These are phyloP conservation scores for Bipolaris gigantea DNA, from an alignment of 2,329 filamentous ascomycete species.

Conservation along the genomic window DNA sequence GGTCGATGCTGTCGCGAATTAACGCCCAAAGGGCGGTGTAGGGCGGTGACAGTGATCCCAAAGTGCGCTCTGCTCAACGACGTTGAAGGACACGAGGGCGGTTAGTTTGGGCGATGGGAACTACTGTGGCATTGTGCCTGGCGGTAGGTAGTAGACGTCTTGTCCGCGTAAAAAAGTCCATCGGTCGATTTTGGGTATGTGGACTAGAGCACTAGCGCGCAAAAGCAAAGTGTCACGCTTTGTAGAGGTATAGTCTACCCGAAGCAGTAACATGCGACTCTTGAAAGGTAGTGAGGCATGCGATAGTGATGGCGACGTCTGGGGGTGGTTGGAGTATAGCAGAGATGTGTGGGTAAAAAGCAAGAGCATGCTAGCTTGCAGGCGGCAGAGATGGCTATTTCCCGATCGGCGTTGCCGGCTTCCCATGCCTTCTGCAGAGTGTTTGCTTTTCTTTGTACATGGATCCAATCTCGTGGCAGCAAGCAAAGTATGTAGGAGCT, in stretches of 20 bases:
- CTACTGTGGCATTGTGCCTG: conserved; percentile 1
- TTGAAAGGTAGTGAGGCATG: not conserved
- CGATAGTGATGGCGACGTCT: not conserved
- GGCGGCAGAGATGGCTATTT: not conserved
- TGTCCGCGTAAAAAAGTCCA: conserved; percentile 2
- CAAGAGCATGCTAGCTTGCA: not conserved
- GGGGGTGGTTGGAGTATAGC: not conserved
- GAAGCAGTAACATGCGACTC: conserved; percentile 2
- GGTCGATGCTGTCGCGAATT: conserved; percentile 10
- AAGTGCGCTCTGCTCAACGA: not conserved
- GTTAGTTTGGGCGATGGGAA: not conserved
- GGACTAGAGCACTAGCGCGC: not conserved
- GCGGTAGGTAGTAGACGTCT: not conserved
- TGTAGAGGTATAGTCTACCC: conserved; percentile 10
- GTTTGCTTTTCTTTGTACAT: not conserved
- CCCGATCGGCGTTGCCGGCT: no score
- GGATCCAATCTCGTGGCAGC: not conserved
- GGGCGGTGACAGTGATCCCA: conserved; percentile 22
- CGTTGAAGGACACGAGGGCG: not conserved
- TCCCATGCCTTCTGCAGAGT: not conserved
- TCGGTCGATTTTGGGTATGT: conserved; percentile 6
- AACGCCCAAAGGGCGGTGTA: conserved; percentile 21
- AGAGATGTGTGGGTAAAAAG: not conserved
- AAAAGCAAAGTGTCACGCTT: conserved; percentile 4
- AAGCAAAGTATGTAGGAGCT: not conserved